phyloP scores from a whole-genome alignment of 1,139 yeast species.

The Pichia cactophila region DNA sequence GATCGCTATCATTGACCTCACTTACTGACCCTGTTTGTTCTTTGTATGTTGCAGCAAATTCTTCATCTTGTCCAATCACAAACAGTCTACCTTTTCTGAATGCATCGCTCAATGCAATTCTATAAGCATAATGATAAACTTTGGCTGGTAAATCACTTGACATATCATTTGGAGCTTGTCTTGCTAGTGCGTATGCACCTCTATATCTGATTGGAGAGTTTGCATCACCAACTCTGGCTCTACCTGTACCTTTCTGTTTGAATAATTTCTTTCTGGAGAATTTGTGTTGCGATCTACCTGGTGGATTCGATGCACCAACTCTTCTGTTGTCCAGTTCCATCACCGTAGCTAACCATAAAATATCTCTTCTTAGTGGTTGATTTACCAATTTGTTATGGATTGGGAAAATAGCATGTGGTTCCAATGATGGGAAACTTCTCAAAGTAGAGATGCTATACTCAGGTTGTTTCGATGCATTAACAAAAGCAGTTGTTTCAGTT shows the following conservation, averaged over 20 bases:
- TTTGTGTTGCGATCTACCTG: conserved; percentile 80
- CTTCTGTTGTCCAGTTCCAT: conserved; percentile 86
- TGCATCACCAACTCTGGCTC: conserved; percentile 93
- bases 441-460: conserved; percentile 72
- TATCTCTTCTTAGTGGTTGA: conserved; percentile 77
- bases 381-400: conserved; percentile 63
- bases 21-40: conserved; percentile 9
- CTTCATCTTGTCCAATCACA: conserved; percentile 50
- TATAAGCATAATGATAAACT: conserved; percentile 66
- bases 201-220: conserved; percentile 88
- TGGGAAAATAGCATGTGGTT: conserved; percentile 72
- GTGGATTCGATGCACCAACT: conserved; percentile 83
- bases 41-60: conserved; percentile 22
- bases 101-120: conserved; percentile 73
- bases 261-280: conserved; percentile 76
- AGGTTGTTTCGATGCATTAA: conserved; percentile 42
- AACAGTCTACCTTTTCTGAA: conserved; percentile 67
- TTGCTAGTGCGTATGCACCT: conserved; percentile 86
- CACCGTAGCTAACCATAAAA: conserved; percentile 90
- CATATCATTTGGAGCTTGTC: conserved; percentile 86
- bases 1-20: conserved; percentile 20
- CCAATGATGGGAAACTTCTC: conserved; percentile 81
- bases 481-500: conserved; percentile 12
- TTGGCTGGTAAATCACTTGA: conserved; percentile 74
- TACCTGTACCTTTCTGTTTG: conserved; percentile 91